These are phyloP conservation scores for Hymenoscyphus fructigenus DNA, from an alignment of 2,329 filamentous ascomycete genomes.

Conservation along the genomic window DNA sequence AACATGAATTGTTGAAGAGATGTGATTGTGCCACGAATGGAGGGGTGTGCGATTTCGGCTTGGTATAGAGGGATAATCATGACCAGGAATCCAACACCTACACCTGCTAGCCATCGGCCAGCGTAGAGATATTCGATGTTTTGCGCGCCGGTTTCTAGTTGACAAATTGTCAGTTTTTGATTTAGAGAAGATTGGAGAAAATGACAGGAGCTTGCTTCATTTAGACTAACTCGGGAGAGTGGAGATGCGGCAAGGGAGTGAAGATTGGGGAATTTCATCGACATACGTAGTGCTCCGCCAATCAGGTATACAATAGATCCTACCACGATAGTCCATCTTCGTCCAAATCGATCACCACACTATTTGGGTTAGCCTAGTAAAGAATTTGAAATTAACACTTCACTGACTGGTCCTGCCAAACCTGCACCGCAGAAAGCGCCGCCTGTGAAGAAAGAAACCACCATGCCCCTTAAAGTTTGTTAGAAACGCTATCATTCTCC, in stretches of 20 bases:
- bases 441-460: slow-evolving; percentile 76
- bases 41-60: slow-evolving; percentile 75
- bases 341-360: slow-evolving; percentile 62
- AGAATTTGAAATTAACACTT: neutral
- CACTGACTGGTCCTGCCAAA: slow-evolving; percentile 29
- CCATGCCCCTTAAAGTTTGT: slow-evolving; percentile 54
- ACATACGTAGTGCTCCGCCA: slow-evolving; percentile 60
- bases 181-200: neutral
- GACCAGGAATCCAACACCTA: slow-evolving; percentile 51
- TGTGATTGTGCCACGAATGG: slow-evolving; percentile 70
- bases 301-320: slow-evolving; percentile 71
- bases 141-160: slow-evolving; percentile 60
- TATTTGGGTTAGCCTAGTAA: slow-evolving; percentile 1
- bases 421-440: slow-evolving; percentile 62
- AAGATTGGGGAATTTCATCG: neutral
- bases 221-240: too few species aligned
- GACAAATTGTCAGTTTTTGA: neutral
- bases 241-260: too few species aligned
- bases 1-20: slow-evolving; percentile 81
- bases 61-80: slow-evolving; percentile 61
- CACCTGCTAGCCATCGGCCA: slow-evolving; percentile 67
- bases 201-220: too few species aligned
- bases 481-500: neutral
- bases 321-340: slow-evolving; percentile 69
- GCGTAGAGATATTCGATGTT: slow-evolving; percentile 62